Evolutionary conservation across 345 rosid species (phyloP).

Genomic region (Carallia pectinifolia): DNA sequence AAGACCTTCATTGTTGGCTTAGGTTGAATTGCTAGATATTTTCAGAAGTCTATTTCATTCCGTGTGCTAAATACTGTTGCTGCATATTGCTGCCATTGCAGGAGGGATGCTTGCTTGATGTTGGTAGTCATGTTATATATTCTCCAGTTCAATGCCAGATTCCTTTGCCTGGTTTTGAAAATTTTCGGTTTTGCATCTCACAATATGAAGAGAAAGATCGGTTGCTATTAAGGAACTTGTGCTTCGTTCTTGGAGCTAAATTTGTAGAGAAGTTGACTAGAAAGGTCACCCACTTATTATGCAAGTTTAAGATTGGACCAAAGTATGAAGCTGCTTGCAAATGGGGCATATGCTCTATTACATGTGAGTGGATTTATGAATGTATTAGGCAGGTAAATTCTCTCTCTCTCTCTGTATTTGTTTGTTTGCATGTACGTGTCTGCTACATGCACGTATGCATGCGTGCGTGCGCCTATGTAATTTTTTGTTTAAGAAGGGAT

Average conservation of each 20-base stretch:
- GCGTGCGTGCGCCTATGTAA: not conserved
- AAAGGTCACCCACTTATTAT: constrained; percentile 83
- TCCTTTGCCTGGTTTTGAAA: constrained; percentile 85
- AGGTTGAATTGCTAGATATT: constrained; percentile 4
- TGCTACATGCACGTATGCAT: not conserved
- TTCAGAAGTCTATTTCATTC: constrained; percentile 13
- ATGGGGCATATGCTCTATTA: constrained; percentile 64
- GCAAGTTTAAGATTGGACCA: constrained; percentile 67
- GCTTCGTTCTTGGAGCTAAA: constrained; percentile 81
- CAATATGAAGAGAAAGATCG: constrained; percentile 77
- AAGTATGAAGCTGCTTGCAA: constrained; percentile 77
- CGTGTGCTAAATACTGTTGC: constrained; percentile 14
- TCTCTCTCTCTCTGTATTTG: not conserved
- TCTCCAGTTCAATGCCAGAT: constrained; percentile 81
- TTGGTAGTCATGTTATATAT: constrained; percentile 76
- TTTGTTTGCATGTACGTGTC: not conserved
- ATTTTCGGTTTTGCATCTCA: constrained; percentile 73
- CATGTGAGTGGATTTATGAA: constrained; percentile 83
- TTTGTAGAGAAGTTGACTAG: constrained; percentile 56
- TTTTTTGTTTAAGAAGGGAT: not conserved
- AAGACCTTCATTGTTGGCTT: constrained; percentile 3
- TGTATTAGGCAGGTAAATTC: constrained; percentile 75
- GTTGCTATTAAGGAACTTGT: constrained; percentile 68
- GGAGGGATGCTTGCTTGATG: constrained; percentile 80
- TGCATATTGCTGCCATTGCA: constrained; percentile 38